phyloP scores from a whole-genome alignment of 306 rosid genomes.

The Alnus rubra region DNA sequence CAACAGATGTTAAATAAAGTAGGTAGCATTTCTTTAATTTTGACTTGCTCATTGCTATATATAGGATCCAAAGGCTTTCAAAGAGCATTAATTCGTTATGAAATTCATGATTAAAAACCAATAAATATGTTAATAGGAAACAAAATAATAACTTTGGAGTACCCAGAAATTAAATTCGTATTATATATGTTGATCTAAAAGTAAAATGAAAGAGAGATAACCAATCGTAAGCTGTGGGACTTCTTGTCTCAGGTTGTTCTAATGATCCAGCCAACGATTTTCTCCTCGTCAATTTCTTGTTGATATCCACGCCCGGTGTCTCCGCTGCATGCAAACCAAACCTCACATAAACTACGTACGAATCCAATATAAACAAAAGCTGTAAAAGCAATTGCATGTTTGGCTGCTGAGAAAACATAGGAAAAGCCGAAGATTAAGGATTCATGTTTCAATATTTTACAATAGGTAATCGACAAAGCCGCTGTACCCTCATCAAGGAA shows the following conservation, averaged over 20 bases:
- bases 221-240: constrained; percentile 61
- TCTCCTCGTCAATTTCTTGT: constrained; percentile 61
- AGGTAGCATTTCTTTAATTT: too few species aligned
- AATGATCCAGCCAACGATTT: constrained; percentile 33
- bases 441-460: too few species aligned
- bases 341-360: not conserved
- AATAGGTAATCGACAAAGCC: too few species aligned
- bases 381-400: not conserved
- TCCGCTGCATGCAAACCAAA: constrained; percentile 46
- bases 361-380: not conserved
- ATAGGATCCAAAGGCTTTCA: too few species aligned
- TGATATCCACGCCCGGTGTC: constrained; percentile 49
- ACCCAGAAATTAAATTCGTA: too few species aligned
- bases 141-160: too few species aligned
- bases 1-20: too few species aligned
- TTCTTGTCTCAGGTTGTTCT: constrained; percentile 39
- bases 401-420: not conserved
- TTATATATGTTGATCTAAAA: not conserved
- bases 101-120: too few species aligned
- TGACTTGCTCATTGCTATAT: too few species aligned
- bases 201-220: constrained; percentile 32
- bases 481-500: not conserved
- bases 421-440: not conserved
- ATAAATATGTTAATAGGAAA: too few species aligned
- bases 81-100: too few species aligned